These are phyloP conservation scores for Aspergillus panamensis DNA, from an alignment of 495 filamentous ascomycete genomes.

Conservation along the genomic window DNA sequence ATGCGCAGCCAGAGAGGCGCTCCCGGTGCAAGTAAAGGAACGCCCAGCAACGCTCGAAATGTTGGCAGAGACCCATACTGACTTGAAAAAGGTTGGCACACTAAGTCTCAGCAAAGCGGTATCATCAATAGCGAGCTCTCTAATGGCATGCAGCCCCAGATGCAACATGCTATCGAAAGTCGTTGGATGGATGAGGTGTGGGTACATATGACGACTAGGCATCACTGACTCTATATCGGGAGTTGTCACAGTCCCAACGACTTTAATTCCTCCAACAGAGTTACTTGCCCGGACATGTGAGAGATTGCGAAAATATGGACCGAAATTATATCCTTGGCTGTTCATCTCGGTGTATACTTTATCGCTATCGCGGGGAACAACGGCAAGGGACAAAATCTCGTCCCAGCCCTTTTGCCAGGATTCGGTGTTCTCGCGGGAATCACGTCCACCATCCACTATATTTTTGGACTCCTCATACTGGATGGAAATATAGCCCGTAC, in stretches of 20 bases:
- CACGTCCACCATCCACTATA: not conserved
- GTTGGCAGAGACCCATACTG: not conserved
- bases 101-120: not conserved
- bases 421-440: not conserved
- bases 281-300: not conserved
- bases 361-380: not conserved
- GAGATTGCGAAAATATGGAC: not conserved
- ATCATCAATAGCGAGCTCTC: not conserved
- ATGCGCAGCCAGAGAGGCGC: not conserved
- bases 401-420: not conserved
- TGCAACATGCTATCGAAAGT: slow-evolving; percentile 6
- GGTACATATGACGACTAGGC: not conserved
- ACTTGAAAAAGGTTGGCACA: not conserved
- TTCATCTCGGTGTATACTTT: not conserved
- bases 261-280: not conserved
- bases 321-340: not conserved
- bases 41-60: not conserved
- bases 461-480: not conserved
- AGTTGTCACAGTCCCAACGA: not conserved
- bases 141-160: not conserved
- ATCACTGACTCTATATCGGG: not conserved
- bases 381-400: not conserved
- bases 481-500: not conserved
- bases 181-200: slow-evolving; percentile 5
- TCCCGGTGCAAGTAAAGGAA: not conserved